Base-by-base conservation (phyloP, 2,329 filamentous ascomycete genomes). In the Fusarium citri region DNA sequence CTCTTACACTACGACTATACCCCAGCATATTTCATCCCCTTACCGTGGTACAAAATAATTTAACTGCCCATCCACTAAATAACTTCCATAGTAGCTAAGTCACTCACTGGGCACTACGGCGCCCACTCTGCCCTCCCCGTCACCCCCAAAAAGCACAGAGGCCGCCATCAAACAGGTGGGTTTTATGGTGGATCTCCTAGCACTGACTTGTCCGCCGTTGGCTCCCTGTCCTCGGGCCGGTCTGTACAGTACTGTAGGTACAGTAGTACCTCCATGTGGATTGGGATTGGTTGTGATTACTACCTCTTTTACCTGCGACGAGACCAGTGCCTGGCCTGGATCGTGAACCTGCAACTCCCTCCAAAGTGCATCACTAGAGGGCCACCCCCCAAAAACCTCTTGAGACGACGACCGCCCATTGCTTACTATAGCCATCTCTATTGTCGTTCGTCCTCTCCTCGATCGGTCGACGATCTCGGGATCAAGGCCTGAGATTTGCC, bases 271-370 rank as follows among this genome's bases (percentile, higher is more conserved):
- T 69, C 54, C 57, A 62, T 66, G 60, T 57, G 61, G 48, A 67
- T 59, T 57, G 48, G 53, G 53, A 43, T 58, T 69, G 66, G 61
- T 41, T 26, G 48, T 51, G 48, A 56, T 71, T 45, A 26, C 58
- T 63, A 49, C 57, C 54, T 72, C 72, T 74, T 51, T 59, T 65
- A 66, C 60, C 57, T 57, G 68, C 54, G 60, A 69, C 57, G 47
- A 70, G 67, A 70, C 42, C 42, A 58, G 67, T 69, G 60, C 68
- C 67, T 72, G 70, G 57, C 61, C 49, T 68, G 61, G 70, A 74
- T 74, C 70, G 72, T 74, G 72, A 74, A 74, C 72, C 72, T 74
- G 60, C 68, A 74, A 73, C 72, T 73, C 70, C 56, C 50, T 71
- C 62, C 50, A 57, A 66, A 71, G 46, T 68, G 51, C 59, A 70